Evolutionary conservation across 202 grass and related monocot species (phyloP).

Genomic region (Panicum virgatum): DNA sequence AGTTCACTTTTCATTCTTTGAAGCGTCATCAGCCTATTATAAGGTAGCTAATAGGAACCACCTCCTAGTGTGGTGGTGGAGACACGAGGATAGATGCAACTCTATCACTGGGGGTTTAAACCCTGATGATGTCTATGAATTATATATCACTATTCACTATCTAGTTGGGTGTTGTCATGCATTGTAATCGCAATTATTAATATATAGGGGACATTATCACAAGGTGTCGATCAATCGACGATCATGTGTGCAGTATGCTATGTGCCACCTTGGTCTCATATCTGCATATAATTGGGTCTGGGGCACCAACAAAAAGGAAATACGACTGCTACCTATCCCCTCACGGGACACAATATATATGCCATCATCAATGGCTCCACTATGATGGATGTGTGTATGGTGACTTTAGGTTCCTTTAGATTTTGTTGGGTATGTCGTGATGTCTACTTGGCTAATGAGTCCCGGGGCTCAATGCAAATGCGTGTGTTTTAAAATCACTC

Average conservation of each 20-base stretch:
- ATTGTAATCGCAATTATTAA: neutral
- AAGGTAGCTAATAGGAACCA: no score
- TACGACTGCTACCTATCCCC: neutral
- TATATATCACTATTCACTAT: no score
- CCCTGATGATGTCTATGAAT: no score
- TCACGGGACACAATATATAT: neutral
- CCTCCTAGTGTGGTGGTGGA: no score
- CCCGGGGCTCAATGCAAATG: constrained; percentile 48
- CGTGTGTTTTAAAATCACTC: constrained; percentile 18
- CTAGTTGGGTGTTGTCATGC: no score
- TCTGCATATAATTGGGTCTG: neutral
- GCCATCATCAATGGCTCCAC: constrained; percentile 36
- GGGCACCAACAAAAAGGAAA: constrained; percentile 8
- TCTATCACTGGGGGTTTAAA: no score
- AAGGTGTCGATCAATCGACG: neutral
- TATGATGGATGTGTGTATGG: neutral
- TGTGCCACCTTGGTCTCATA: neutral
- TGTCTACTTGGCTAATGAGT: constrained; percentile 30
- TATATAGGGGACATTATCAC: neutral
- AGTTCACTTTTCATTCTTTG: no score
- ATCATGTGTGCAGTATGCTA: neutral
- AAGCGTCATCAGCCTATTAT: no score
- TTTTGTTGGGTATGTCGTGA: constrained; percentile 32
- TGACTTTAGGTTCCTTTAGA: constrained; percentile 32
- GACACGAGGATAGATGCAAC: no score